These are phyloP conservation scores for Pyrenophora teres DNA, from an alignment of 2,329 filamentous ascomycete genomes.

Conservation along the genomic window DNA sequence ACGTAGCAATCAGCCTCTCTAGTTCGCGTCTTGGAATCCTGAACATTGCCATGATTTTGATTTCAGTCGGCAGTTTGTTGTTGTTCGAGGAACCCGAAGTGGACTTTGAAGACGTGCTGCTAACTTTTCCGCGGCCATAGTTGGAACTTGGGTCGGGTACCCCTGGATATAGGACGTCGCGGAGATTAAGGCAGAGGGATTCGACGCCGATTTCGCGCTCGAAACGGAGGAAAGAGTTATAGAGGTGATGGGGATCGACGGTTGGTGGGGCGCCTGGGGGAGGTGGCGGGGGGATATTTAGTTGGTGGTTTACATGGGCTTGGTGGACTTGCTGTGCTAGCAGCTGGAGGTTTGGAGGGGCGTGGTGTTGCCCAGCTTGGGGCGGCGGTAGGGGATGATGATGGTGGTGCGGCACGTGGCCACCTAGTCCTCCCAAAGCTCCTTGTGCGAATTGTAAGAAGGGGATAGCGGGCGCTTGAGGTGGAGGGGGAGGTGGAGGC, in stretches of 20 bases:
- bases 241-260: conserved; percentile 19
- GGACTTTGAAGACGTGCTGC: background rate
- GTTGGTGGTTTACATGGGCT: background rate
- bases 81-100: background rate
- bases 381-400: conserved; percentile 1
- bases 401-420: conserved; percentile 2
- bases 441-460: conserved; percentile 30
- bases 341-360: conserved; percentile 16
- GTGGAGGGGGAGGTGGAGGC: conserved; percentile 23
- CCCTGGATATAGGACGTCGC: conserved; percentile 25
- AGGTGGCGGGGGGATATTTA: conserved; percentile 1
- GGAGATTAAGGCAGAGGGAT: conserved; percentile 40
- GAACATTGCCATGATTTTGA: conserved; percentile 47
- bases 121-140: background rate
- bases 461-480: conserved; percentile 27
- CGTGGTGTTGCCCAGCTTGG: conserved; percentile 15
- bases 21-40: conserved; percentile 51
- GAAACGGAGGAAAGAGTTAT: conserved; percentile 42
- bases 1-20: conserved; percentile 54
- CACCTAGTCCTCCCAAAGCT: conserved; percentile 1
- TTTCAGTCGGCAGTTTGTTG: conserved; percentile 18
- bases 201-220: conserved; percentile 45
- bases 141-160: background rate
- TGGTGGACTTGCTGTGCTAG: conserved; percentile 20
- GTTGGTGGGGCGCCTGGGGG: background rate